Evolutionary conservation across 257 asterid species (phyloP).

Genomic region (Lycium ferocissimum): DNA sequence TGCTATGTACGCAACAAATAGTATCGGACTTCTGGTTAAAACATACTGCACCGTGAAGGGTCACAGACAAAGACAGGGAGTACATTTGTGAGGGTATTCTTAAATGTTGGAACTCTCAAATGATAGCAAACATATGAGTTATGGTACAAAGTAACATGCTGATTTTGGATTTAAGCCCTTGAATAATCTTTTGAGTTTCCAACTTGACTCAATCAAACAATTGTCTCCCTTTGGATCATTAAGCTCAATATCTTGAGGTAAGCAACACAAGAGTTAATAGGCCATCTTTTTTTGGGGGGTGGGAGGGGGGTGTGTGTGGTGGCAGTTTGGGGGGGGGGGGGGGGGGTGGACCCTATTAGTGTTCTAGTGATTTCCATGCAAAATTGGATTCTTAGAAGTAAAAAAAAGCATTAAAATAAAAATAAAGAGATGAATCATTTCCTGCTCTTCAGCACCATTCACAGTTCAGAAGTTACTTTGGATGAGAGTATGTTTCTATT

Average conservation of each 20-base stretch:
- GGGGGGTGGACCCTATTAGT: no score
- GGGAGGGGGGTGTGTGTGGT: no score
- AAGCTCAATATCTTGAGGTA: not conserved
- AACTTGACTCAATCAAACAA: not conserved
- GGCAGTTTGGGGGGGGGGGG: no score
- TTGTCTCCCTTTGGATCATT: not conserved
- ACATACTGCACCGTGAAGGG: not conserved
- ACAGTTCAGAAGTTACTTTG: no score
- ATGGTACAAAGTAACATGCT: not conserved
- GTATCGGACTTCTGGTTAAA: not conserved
- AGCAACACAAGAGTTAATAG: not conserved
- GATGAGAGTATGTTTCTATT: no score
- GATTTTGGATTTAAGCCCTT: not conserved
- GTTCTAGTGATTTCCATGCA: no score
- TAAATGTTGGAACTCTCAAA: not conserved
- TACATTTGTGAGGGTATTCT: not conserved
- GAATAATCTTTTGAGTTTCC: not conserved
- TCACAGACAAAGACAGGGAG: not conserved
- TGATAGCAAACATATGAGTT: not conserved
- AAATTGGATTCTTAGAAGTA: no score
- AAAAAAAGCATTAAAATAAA: no score
- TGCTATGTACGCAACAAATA: slow-evolving; percentile 14
- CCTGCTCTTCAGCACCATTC: no score
- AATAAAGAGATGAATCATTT: no score
- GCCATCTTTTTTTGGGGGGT: no score